These are phyloP conservation scores for Xylariaceae sp. DNA, from an alignment of 2,329 filamentous ascomycete species.

Conservation along the genomic window DNA sequence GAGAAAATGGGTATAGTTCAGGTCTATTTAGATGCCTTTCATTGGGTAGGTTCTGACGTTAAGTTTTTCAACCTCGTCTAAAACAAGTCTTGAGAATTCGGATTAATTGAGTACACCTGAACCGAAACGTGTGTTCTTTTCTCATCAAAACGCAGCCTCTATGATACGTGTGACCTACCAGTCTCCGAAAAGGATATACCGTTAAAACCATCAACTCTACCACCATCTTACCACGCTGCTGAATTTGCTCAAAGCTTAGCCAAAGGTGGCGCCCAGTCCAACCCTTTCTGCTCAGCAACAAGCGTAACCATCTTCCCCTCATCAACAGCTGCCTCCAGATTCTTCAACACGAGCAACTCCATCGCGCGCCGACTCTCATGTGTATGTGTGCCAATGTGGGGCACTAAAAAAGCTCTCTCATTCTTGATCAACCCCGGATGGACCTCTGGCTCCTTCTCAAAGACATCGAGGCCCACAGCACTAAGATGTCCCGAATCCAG, in stretches of 20 bases:
- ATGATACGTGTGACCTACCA: no score
- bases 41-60: no score
- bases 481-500: conserved; percentile 51
- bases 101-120: no score
- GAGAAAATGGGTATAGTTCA: no score
- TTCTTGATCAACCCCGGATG: conserved; percentile 58
- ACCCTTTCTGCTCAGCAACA: conserved; percentile 55
- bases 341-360: conserved; percentile 45
- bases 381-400: conserved; percentile 66
- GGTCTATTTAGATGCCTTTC: no score
- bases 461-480: conserved; percentile 54
- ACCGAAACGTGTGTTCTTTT: no score
- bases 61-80: no score
- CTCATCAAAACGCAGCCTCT: no score
- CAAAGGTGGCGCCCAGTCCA: conserved; percentile 26
- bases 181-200: no score
- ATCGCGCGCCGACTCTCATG: conserved; percentile 45
- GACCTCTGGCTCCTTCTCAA: conserved; percentile 55
- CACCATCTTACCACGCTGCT: no score
- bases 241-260: conserved; percentile 7
- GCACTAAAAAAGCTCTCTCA: conserved; percentile 57
- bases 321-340: conserved; percentile 52
- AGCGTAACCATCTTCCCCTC: conserved; percentile 56
- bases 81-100: no score
- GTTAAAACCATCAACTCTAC: no score